Conservation (phyloP, 2,329 filamentous ascomycete genomes). For the Fusarium sarcochroum region DNA sequence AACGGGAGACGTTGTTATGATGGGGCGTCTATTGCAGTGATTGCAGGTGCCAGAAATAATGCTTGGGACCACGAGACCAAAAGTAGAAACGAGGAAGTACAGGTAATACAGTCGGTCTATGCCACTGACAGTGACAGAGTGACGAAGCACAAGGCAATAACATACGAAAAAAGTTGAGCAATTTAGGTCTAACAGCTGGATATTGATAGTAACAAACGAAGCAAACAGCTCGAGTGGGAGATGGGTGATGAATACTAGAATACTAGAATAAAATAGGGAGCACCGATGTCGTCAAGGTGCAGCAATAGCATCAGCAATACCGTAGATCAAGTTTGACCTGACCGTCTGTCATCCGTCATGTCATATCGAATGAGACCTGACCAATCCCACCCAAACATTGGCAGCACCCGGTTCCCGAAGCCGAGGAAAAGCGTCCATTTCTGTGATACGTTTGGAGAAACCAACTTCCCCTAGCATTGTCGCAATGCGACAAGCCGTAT, state of each 20-base stretch:
- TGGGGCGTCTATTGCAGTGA: slow-evolving; percentile 24
- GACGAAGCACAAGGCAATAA: slow-evolving; percentile 2
- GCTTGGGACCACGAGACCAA: slow-evolving; percentile 2
- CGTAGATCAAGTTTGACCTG: slow-evolving; percentile 28
- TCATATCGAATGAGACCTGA: slow-evolving; percentile 36
- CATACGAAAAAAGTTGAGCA: background rate
- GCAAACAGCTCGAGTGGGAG: slow-evolving; percentile 7
- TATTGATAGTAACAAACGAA: slow-evolving; percentile 20
- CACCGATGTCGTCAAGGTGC: slow-evolving; percentile 38
- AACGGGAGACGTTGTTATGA: slow-evolving; percentile 2
- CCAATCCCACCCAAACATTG: slow-evolving; percentile 24
- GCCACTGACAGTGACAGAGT: slow-evolving; percentile 3
- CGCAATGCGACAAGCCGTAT: slow-evolving; percentile 17
- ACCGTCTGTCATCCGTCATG: slow-evolving; percentile 18
- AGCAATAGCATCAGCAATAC: slow-evolving; percentile 23
- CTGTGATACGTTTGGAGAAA: slow-evolving; percentile 28
- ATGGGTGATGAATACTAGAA: slow-evolving; percentile 20
- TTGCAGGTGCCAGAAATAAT: slow-evolving; percentile 23
- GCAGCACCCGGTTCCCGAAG: slow-evolving; percentile 34
- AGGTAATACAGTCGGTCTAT: background rate
- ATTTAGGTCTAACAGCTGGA: slow-evolving; percentile 3
- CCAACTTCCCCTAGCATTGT: slow-evolving; percentile 22
- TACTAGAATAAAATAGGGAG: slow-evolving; percentile 16
- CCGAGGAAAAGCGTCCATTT: slow-evolving; percentile 28
- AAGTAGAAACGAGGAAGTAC: slow-evolving; percentile 8